Evolutionary conservation across 2,329 filamentous ascomycete species (phyloP).

Genomic region (Pseudocercospora eumusae): DNA sequence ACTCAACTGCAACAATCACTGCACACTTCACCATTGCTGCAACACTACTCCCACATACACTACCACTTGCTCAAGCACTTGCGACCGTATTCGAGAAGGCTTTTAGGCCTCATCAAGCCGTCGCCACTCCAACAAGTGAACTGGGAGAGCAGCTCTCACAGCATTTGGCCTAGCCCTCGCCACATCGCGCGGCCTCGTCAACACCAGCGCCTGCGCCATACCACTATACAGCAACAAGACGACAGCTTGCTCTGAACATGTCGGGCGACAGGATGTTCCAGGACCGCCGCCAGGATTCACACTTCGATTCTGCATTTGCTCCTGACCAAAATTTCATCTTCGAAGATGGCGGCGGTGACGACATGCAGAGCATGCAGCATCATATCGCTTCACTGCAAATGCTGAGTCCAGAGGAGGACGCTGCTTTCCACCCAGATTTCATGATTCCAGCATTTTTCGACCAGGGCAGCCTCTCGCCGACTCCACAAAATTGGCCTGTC

Average conservation of each 20-base stretch:
- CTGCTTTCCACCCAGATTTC: conserved; percentile 4
- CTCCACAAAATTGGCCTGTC: conserved; percentile 14
- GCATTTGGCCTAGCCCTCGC: neutral
- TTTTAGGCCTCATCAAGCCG: neutral
- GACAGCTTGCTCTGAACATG: neutral
- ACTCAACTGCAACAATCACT: neutral
- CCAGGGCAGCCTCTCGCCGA: conserved; percentile 13
- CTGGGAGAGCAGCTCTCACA: neutral
- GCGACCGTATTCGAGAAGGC: neutral
- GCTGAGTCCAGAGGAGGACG: conserved; percentile 5
- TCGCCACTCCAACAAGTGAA: neutral
- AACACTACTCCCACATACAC: neutral
- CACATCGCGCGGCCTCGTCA: neutral
- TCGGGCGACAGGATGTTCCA: neutral
- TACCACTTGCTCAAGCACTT: neutral
- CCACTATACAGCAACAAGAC: neutral
- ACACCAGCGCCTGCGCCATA: neutral
- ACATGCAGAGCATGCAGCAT: conserved; percentile 29
- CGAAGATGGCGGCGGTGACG: conserved; percentile 24
- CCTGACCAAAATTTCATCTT: conserved; percentile 33
- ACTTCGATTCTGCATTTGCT: conserved; percentile 33
- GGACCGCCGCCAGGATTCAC: conserved; percentile 2
- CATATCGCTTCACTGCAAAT: conserved; percentile 25
- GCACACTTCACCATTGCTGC: neutral
- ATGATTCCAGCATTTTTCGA: conserved; percentile 17